Conservation (phyloP, 148 eudicot species). For the Spergularia bocconei region DNA sequence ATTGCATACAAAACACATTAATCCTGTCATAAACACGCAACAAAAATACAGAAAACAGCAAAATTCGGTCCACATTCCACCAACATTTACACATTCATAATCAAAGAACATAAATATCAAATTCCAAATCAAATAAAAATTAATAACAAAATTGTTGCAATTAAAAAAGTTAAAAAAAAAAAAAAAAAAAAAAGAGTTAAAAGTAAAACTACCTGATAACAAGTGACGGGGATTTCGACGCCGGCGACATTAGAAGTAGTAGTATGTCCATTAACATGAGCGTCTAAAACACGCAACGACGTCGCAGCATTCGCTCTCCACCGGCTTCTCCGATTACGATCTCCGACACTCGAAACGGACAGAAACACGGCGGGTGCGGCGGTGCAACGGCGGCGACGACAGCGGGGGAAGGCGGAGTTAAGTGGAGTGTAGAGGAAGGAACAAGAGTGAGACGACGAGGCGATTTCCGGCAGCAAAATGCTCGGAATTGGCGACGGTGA, state of each 20-base stretch:
- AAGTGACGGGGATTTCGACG: conserved; percentile 75
- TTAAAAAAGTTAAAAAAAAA: not conserved
- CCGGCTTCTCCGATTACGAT: not conserved
- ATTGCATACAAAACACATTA: not conserved
- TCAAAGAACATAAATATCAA: not conserved
- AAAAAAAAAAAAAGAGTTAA: not conserved
- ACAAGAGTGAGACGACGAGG: no score
- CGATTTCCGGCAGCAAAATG: no score
- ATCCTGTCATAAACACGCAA: not conserved
- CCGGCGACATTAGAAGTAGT: conserved; percentile 24
- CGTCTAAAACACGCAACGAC: conserved; percentile 34
- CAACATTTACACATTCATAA: not conserved
- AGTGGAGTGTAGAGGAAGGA: no score
- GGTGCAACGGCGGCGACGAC: no score
- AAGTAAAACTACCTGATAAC: conserved; percentile 65
- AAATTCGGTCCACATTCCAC: not conserved
- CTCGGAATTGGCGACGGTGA: no score
- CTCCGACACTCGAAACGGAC: not conserved
- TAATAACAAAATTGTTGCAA: not conserved
- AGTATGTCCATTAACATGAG: conserved; percentile 37
- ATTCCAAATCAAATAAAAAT: not conserved
- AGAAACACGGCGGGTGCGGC: no score
- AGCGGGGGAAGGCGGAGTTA: no score
- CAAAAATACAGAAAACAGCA: not conserved
- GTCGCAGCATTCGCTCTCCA: conserved; percentile 29